Conservation (phyloP, 2,329 filamentous ascomycete species). For the Fusarium clavum region DNA sequence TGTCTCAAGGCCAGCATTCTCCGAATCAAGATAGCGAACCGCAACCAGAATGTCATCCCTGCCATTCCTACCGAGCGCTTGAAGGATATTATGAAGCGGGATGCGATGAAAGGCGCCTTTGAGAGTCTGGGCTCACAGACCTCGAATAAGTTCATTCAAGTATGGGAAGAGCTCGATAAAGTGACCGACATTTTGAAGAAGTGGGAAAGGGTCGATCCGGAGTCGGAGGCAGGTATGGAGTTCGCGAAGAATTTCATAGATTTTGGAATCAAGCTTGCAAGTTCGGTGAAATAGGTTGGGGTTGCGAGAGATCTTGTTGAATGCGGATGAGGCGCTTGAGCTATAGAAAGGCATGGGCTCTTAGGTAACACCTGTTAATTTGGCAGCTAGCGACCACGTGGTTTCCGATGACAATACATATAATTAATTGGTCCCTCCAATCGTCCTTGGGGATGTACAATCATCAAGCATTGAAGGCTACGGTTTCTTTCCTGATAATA, state of each 20-base stretch:
- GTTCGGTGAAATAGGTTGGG: not conserved
- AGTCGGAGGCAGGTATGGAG: not conserved
- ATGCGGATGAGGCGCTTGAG: no score
- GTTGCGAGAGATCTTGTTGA: no score
- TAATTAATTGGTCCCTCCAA: no score
- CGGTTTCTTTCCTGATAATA: no score
- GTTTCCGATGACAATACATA: no score
- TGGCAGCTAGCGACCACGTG: no score
- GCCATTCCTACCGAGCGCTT: not conserved
- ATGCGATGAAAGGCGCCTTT: conserved; percentile 2
- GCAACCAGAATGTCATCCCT: not conserved
- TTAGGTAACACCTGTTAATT: no score
- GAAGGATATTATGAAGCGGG: not conserved
- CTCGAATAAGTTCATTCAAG: not conserved
- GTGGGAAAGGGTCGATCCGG: not conserved
- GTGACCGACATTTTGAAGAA: not conserved
- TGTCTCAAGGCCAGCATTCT: conserved; percentile 5
- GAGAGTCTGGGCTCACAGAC: not conserved
- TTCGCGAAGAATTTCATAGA: not conserved
- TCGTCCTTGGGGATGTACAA: no score
- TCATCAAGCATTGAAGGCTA: no score
- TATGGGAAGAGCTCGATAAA: conserved; percentile 1
- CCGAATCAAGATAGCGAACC: not conserved
- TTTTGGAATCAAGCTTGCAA: conserved; percentile 1
- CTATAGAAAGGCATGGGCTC: no score